phyloP scores from a whole-genome alignment of 768 basidiomycete genomes.

The Lactifluus subvellereus region DNA sequence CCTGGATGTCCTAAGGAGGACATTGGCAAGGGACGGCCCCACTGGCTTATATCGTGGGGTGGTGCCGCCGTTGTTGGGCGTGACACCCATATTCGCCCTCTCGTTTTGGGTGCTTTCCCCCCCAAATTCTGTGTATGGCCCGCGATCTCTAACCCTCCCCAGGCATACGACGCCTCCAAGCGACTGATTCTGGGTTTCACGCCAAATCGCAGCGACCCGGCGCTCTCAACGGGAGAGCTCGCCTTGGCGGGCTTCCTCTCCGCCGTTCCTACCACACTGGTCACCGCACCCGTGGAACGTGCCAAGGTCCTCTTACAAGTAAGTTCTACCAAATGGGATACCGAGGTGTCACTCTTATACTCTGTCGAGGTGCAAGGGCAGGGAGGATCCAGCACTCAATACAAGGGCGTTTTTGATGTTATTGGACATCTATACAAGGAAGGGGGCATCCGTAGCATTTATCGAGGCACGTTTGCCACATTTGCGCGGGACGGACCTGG shows the following conservation, averaged over 20 bases:
- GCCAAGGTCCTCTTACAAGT: slow-evolving; percentile 95
- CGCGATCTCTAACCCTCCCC: slow-evolving; percentile 4
- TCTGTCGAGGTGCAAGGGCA: slow-evolving; percentile 94
- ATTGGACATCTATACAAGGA: slow-evolving; percentile 87
- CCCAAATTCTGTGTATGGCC: neutral
- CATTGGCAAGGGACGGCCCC: slow-evolving; percentile 84
- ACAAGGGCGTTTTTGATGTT: slow-evolving; percentile 90
- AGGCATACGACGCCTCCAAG: slow-evolving; percentile 95
- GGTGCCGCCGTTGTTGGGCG: slow-evolving; percentile 87
- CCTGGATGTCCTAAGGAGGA: slow-evolving; percentile 88
- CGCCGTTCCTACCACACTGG: slow-evolving; percentile 83
- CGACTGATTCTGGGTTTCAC: slow-evolving; percentile 71
- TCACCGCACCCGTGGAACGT: slow-evolving; percentile 95
- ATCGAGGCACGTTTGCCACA: slow-evolving; percentile 90
- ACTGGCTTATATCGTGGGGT: slow-evolving; percentile 88
- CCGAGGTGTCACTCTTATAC: slow-evolving; percentile 15
- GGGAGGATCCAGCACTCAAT: slow-evolving; percentile 61
- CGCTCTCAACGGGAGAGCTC: slow-evolving; percentile 70
- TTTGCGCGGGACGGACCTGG: slow-evolving; percentile 94
- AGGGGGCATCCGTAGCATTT: slow-evolving; percentile 88
- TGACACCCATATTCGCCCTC: slow-evolving; percentile 96
- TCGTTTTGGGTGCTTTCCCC: slow-evolving; percentile 82
- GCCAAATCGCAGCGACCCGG: slow-evolving; percentile 63
- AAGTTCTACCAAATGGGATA: slow-evolving; percentile 20
- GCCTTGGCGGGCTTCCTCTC: slow-evolving; percentile 92